Conservation (phyloP, 805 yeast genomes). For the Starmera caribaea region DNA sequence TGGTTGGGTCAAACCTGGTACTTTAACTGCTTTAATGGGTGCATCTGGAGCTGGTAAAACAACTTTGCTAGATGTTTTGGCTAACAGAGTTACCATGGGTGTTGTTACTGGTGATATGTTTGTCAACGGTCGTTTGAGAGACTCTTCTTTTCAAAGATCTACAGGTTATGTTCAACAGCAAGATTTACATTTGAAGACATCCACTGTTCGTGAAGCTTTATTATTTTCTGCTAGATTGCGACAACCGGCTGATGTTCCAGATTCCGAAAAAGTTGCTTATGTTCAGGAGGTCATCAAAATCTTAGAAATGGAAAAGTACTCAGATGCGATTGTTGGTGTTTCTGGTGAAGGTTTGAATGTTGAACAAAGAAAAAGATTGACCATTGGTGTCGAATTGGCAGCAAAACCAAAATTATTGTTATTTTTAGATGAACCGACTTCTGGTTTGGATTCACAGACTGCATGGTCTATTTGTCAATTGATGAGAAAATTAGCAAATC, state of each 20-base stretch:
- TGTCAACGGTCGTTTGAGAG: constrained; percentile 47
- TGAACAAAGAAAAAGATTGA: constrained; percentile 51
- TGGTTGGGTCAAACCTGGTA: constrained; percentile 81
- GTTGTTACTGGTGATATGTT: constrained; percentile 55
- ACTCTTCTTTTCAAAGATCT: constrained; percentile 43
- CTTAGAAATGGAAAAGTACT: constrained; percentile 53
- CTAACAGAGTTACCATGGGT: constrained; percentile 64
- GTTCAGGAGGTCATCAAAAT: constrained; percentile 57
- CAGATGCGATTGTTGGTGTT: constrained; percentile 68
- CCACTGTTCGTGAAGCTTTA: constrained; percentile 68
- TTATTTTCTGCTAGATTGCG: constrained; percentile 58
- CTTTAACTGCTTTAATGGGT: constrained; percentile 71
- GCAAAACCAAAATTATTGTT: constrained; percentile 53
- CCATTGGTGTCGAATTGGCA: constrained; percentile 59
- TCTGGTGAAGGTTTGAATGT: constrained; percentile 63
- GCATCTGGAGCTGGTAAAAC: constrained; percentile 81
- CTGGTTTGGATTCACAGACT: constrained; percentile 61
- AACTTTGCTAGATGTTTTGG: constrained; percentile 59
- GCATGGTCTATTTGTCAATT: constrained; percentile 58
- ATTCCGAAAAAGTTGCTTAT: constrained; percentile 49
- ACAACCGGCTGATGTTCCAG: constrained; percentile 45
- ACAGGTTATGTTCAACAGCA: constrained; percentile 76
- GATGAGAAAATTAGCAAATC: constrained; percentile 48
- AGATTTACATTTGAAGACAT: constrained; percentile 55
- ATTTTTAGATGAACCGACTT: constrained; percentile 61